Evolutionary conservation across 148 eudicot species (phyloP), one percentile per base, ranked within the genome.

Genomic region (Oxyria digyna): DNA sequence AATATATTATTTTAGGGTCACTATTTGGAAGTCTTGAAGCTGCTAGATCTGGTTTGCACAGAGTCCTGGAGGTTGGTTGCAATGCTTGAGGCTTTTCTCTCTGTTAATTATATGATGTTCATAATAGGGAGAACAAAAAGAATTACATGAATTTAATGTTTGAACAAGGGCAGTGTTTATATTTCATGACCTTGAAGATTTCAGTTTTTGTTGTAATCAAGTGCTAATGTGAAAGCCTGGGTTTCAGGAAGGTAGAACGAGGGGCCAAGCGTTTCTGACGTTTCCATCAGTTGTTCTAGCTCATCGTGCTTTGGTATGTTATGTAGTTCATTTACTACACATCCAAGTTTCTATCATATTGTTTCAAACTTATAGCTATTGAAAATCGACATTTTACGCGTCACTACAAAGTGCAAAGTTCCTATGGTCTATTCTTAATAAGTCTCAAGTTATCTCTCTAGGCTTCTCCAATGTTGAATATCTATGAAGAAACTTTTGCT

Each of bases 231-330:
- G 18, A 31, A 29, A 27, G 20, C 65, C 18, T 74, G 45, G 40
- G 42, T 80, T 84, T 59, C 74, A 91, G 97, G 97, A 89, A 71
- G 96, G 98, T 70, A 86, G 98, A 81, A 93, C 89, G 98, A 83
- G 95, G 73, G 98, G 98, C 42, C 96, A 93, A 85, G 95, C 96
- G 24, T 93, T 93, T 81, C 81, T 89, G 67, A 93, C 98, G 10
- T 93, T 93, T 82, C 95, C 98, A 35, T 85, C 98, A 0, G 76
- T 81, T 66, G 98, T 86, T 73, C 75, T 89, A 74, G 95, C 98
- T 37, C 91, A 85, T 66, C 85, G 71, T 73, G 96, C 96, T 50
- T 67, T 89, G 91, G 97, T 91, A 83, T 72, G 78, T 8, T 24
- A 32, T 54, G 4, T 40, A 67, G 6, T 31, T 50, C 27, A 31